phyloP scores from a whole-genome alignment of 148 eudicot genomes.

The Diospyros lotus region DNA sequence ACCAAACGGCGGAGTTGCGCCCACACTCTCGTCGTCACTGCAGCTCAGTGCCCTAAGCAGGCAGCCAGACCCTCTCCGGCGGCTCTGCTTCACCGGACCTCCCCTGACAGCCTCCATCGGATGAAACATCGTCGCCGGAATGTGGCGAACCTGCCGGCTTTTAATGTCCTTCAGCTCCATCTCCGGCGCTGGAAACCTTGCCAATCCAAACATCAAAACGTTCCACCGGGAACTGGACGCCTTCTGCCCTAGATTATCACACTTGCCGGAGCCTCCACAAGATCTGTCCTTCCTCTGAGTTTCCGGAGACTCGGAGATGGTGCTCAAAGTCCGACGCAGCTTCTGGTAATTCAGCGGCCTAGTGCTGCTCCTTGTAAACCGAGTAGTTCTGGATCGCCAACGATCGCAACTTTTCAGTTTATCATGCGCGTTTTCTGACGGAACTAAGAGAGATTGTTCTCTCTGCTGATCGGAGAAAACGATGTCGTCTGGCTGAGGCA shows the following conservation, averaged over 20 bases:
- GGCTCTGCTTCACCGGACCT: constrained; percentile 8
- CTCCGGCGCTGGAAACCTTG: constrained; percentile 37
- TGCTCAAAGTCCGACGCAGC: constrained; percentile 19
- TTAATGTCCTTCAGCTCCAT: constrained; percentile 55
- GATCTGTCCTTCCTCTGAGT: background rate
- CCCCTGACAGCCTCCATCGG: constrained; percentile 5
- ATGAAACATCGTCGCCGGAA: constrained; percentile 23
- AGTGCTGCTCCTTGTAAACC: constrained; percentile 21
- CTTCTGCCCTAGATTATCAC: background rate
- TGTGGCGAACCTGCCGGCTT: constrained; percentile 41
- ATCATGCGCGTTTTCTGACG: constrained; percentile 4
- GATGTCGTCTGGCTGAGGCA: constrained; percentile 56
- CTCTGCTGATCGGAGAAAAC: constrained; percentile 38
- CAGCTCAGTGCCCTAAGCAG: constrained; percentile 35
- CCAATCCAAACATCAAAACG: constrained; percentile 35
- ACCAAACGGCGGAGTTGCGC: constrained; percentile 24
- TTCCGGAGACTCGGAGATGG: constrained; percentile 13
- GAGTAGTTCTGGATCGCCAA: background rate
- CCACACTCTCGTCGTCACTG: constrained; percentile 28
- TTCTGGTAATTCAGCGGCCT: constrained; percentile 32
- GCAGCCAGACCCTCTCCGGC: constrained; percentile 29
- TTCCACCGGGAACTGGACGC: constrained; percentile 46
- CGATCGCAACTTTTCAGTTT: constrained; percentile 5
- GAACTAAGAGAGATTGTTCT: constrained; percentile 6
- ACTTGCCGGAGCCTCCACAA: background rate